A percentile compares a stretch with the other conserved stretches of the same genome.
phyloP scores from a whole-genome alignment of 2,329 filamentous ascomycete species.

The Septoria petroselini region DNA sequence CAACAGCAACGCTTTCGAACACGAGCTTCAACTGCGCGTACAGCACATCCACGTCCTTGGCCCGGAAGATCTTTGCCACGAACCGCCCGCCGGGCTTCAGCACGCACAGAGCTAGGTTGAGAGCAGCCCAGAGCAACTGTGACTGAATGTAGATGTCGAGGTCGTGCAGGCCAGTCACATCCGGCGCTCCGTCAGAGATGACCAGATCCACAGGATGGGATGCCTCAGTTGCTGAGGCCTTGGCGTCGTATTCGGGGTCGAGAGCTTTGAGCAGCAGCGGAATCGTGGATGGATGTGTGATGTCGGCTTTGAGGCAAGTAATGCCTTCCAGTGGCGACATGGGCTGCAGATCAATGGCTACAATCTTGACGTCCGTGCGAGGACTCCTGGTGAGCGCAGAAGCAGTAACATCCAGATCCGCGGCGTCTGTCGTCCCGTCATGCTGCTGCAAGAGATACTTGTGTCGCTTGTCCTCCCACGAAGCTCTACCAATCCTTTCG shows the following conservation, averaged over 20 bases:
- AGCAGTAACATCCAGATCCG: neutral
- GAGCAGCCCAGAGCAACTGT: conserved; percentile 87
- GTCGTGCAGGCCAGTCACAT: conserved; percentile 94
- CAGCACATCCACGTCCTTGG: conserved; percentile 89
- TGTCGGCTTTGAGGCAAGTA: conserved; percentile 87
- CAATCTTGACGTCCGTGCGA: conserved; percentile 72
- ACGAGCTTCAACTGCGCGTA: conserved; percentile 92
- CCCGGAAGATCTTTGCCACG: conserved; percentile 95
- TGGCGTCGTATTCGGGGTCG: conserved; percentile 59
- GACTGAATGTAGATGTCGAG: conserved; percentile 98
- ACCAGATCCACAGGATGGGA: conserved; percentile 86
- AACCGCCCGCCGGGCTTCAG: conserved; percentile 91
- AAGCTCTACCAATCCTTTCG: conserved; percentile 79
- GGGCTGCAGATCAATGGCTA: conserved; percentile 91
- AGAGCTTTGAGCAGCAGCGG: conserved; percentile 82
- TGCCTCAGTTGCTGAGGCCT: conserved; percentile 44
- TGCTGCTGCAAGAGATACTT: conserved; percentile 38
- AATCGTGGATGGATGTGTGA: conserved; percentile 93
- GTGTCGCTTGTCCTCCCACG: conserved; percentile 82
- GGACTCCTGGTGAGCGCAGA: conserved; percentile 14
- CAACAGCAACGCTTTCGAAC: conserved; percentile 81
- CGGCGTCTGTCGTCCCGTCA: neutral
- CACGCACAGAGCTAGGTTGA: conserved; percentile 90
- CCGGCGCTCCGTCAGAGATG: conserved; percentile 89
- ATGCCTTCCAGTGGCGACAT: conserved; percentile 94